These are phyloP conservation scores for Ustilago hordei DNA, from an alignment of 1,284 basidiomycete genomes.

Conservation along the genomic window DNA sequence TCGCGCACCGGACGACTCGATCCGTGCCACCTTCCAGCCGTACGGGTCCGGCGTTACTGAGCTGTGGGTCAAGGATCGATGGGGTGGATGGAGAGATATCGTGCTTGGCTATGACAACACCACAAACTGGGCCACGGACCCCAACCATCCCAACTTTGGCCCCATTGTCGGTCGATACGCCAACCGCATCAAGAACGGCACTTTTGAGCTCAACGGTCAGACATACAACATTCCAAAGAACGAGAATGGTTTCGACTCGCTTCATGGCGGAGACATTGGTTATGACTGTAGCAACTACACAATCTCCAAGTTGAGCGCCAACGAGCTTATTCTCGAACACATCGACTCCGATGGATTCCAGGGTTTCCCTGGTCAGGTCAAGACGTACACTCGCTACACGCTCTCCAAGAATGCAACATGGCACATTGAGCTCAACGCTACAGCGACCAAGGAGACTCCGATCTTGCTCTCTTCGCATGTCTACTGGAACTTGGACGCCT, in stretches of 20 bases:
- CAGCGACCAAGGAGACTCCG: slow-evolving; percentile 51
- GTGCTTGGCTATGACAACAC: slow-evolving; percentile 65
- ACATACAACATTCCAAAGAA: slow-evolving; percentile 52
- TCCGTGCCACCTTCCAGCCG: slow-evolving; percentile 58
- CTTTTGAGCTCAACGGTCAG: slow-evolving; percentile 55
- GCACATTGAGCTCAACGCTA: slow-evolving; percentile 55
- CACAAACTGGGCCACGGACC: slow-evolving; percentile 62
- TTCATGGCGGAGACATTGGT: slow-evolving; percentile 65
- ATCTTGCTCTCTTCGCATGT: slow-evolving; percentile 66
- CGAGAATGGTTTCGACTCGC: slow-evolving; percentile 52
- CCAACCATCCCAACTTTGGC: slow-evolving; percentile 64
- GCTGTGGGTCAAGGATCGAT: slow-evolving; percentile 63
- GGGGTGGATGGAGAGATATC: slow-evolving; percentile 56
- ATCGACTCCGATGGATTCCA: slow-evolving; percentile 63
- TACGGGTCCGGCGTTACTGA: slow-evolving; percentile 61
- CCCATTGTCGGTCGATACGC: slow-evolving; percentile 63
- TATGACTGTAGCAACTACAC: slow-evolving; percentile 60
- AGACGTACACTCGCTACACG: slow-evolving; percentile 43
- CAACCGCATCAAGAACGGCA: slow-evolving; percentile 67
- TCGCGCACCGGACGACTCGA: slow-evolving; percentile 58
- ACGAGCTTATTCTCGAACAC: slow-evolving; percentile 53
- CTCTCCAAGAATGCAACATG: slow-evolving; percentile 47
- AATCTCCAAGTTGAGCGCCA: slow-evolving; percentile 34
- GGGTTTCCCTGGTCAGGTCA: slow-evolving; percentile 60
- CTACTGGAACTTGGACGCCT: slow-evolving; percentile 66